A percentile compares a stretch with the other conserved stretches of the same genome.
Evolutionary conservation across 495 filamentous ascomycete species (phyloP).

Genomic region (Aspergillus haitiensis): DNA sequence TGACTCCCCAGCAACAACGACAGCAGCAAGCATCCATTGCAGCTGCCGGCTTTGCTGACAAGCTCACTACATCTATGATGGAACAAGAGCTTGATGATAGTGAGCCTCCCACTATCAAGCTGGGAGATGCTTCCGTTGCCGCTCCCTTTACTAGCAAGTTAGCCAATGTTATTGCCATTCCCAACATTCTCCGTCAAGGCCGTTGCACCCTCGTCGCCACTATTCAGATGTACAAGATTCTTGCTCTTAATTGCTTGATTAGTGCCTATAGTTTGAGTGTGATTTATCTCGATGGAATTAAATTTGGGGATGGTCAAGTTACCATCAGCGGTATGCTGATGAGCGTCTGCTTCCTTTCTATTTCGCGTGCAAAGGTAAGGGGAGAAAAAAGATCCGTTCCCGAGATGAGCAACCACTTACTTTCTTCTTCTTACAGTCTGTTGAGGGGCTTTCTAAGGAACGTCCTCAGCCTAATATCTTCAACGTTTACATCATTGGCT

Average conservation of each 20-base stretch:
- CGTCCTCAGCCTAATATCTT: constrained; percentile 98
- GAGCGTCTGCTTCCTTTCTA: constrained; percentile 98
- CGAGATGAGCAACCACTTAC: constrained; percentile 25
- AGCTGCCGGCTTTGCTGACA: constrained; percentile 80
- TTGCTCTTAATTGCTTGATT: constrained; percentile 97
- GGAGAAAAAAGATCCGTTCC: neutral
- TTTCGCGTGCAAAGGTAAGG: constrained; percentile 83
- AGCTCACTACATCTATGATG: constrained; percentile 85
- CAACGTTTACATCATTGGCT: constrained; percentile 98
- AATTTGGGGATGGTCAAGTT: constrained; percentile 97
- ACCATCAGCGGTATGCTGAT: constrained; percentile 99
- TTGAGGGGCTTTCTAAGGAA: constrained; percentile 94
- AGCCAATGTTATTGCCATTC: constrained; percentile 93
- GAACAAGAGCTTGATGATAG: constrained; percentile 82
- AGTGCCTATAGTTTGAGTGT: constrained; percentile 97
- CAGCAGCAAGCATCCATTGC: constrained; percentile 65
- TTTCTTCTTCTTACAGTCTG: constrained; percentile 53
- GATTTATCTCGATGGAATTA: constrained; percentile 96
- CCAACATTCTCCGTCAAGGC: constrained; percentile 97
- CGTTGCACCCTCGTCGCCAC: constrained; percentile 96
- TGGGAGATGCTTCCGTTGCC: constrained; percentile 95
- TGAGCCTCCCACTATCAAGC: constrained; percentile 93
- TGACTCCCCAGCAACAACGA: constrained; percentile 57
- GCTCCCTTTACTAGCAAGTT: constrained; percentile 98
- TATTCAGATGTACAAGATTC: constrained; percentile 99